phyloP scores from a whole-genome alignment of 192 early-diverging fungal genomes.

The Podila horticola region DNA sequence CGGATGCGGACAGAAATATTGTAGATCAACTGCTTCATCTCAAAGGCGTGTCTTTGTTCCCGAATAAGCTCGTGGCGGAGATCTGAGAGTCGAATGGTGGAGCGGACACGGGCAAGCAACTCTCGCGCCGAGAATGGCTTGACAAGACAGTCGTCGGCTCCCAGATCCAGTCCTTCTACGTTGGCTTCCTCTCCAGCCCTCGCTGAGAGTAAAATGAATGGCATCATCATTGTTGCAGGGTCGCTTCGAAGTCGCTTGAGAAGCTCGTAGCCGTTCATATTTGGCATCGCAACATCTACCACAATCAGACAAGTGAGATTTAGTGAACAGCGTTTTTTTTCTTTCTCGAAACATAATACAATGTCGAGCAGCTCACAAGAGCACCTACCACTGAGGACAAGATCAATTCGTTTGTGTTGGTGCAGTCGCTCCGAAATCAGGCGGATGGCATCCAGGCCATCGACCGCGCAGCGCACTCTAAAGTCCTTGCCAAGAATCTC shows the following conservation, averaged over 20 bases:
- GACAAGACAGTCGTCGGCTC: conserved; percentile 70
- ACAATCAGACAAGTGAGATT: neutral
- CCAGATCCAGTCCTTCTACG: conserved; percentile 60
- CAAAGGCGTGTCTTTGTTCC: conserved; percentile 42
- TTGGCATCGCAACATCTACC: conserved; percentile 69
- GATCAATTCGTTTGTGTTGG: conserved; percentile 43
- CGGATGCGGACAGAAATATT: conserved; percentile 48
- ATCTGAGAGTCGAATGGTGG: conserved; percentile 59
- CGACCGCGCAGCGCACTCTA: conserved; percentile 40
- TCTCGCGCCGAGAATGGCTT: conserved; percentile 62
- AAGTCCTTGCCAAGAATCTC: conserved; percentile 49
- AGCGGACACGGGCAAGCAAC: conserved; percentile 63
- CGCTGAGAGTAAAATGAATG: conserved; percentile 69
- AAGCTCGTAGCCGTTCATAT: conserved; percentile 68
- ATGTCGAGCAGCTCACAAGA: neutral
- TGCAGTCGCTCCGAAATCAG: conserved; percentile 29
- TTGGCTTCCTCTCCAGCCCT: conserved; percentile 63
- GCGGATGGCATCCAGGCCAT: conserved; percentile 52
- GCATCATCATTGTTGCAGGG: conserved; percentile 52
- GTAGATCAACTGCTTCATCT: conserved; percentile 54
- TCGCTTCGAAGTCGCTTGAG: conserved; percentile 51
- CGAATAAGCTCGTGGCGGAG: conserved; percentile 54
- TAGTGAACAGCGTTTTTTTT: conserved; percentile 1
- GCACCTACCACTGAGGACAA: conserved; percentile 51
- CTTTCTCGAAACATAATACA: conserved; percentile 1